Percentiles rank a stretch among this genome's conserved stretches.
These are phyloP conservation scores for Talaromyces ruber DNA, from an alignment of 495 filamentous ascomycete species.

Conservation along the genomic window DNA sequence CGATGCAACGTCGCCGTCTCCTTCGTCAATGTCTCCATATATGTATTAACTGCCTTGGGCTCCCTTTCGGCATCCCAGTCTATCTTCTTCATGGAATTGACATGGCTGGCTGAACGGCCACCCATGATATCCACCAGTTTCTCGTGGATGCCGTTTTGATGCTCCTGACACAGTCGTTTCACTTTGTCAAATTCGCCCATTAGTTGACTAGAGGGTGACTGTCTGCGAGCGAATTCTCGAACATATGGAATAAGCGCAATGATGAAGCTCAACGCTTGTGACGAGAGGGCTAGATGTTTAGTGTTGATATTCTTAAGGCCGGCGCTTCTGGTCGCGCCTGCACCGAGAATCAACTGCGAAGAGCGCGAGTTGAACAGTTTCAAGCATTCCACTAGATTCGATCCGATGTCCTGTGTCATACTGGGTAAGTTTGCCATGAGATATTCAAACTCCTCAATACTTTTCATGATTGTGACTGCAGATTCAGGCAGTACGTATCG, in stretches of 20 bases:
- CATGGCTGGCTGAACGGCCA: conserved; percentile 60
- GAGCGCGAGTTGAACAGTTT: conserved; percentile 92
- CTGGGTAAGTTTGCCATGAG: conserved; percentile 77
- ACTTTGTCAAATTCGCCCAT: conserved; percentile 94
- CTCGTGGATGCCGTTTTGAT: conserved; percentile 87
- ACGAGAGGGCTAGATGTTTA: conserved; percentile 87
- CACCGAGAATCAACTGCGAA: conserved; percentile 88
- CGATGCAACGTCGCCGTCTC: conserved; percentile 85
- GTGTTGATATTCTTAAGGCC: conserved; percentile 95
- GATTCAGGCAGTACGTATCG: conserved; percentile 81
- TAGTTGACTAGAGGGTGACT: conserved; percentile 53
- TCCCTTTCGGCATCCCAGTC: conserved; percentile 55
- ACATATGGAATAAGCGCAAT: conserved; percentile 82
- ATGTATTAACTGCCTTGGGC: conserved; percentile 45
- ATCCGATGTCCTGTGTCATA: conserved; percentile 75
- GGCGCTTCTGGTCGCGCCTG: conserved; percentile 82
- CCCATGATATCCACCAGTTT: conserved; percentile 97
- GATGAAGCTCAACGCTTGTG: conserved; percentile 83
- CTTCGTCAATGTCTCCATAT: conserved; percentile 87
- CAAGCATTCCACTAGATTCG: conserved; percentile 62
- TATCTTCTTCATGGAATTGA: conserved; percentile 66
- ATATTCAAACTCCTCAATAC: conserved; percentile 73
- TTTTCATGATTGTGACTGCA: conserved; percentile 66
- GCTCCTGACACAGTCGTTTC: conserved; percentile 79
- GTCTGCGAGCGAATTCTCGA: conserved; percentile 80